phyloP scores from a whole-genome alignment of 2,329 filamentous ascomycete species.

The Aspergillus sp. region DNA sequence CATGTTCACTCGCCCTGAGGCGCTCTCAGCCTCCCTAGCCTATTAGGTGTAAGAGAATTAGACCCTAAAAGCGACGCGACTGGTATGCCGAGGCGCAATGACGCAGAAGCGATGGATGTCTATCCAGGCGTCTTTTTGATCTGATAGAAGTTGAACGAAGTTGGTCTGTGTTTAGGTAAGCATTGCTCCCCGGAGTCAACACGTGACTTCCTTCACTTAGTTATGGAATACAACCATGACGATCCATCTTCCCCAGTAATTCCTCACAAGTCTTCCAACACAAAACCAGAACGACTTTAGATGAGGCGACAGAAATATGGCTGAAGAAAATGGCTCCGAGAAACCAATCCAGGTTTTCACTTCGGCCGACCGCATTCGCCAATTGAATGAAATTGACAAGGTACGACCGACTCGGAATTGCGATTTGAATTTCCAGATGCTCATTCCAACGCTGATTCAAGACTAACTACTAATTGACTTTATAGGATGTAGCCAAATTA shows the following conservation, averaged over 20 bases:
- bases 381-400: constrained; percentile 76
- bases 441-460: neutral
- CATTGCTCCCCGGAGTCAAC: neutral
- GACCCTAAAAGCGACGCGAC: neutral
- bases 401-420: constrained; percentile 36
- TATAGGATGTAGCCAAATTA: constrained; percentile 53
- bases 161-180: constrained; percentile 11
- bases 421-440: neutral
- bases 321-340: constrained; percentile 20
- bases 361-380: constrained; percentile 73
- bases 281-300: neutral
- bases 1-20: constrained; percentile 29
- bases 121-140: constrained; percentile 8
- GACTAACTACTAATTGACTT: constrained; percentile 6
- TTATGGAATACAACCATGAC: neutral
- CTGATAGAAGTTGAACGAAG: constrained; percentile 6
- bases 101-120: constrained; percentile 9
- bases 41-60: neutral
- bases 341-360: constrained; percentile 54
- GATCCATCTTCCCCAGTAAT: neutral
- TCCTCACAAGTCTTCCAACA: neutral
- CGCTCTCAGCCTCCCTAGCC: neutral
- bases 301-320: constrained; percentile 19
- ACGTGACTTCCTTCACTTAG: constrained; percentile 8
- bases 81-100: constrained; percentile 7